Percentiles rank a stretch among this genome's conserved stretches.
These are phyloP conservation scores for Beauveria bassiana DNA, from an alignment of 2,329 filamentous ascomycete genomes.

Conservation along the genomic window DNA sequence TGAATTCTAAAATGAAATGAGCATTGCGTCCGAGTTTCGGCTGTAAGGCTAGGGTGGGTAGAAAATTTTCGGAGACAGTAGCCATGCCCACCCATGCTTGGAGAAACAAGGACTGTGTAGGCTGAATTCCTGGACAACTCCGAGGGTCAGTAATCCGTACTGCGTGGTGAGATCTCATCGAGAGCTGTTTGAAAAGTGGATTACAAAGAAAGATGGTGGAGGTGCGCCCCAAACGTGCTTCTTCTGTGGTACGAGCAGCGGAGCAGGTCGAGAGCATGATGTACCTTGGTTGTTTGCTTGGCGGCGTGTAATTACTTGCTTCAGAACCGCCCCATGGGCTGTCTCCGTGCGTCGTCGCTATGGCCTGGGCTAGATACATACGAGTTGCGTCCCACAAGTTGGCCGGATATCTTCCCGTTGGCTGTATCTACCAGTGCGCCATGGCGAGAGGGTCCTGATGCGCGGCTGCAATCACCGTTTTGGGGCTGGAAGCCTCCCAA, in stretches of 20 bases:
- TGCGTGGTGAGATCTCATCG: constrained; percentile 6
- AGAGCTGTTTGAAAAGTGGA: constrained; percentile 2
- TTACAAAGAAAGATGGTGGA: not conserved
- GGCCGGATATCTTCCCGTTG: constrained; percentile 13
- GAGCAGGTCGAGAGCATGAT: not conserved
- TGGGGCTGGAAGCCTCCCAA: not conserved
- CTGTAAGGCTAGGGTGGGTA: not conserved
- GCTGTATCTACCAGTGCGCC: not conserved
- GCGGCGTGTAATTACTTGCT: constrained; percentile 3
- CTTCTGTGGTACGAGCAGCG: not conserved
- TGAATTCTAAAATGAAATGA: not conserved
- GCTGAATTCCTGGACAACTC: not conserved
- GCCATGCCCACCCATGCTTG: not conserved
- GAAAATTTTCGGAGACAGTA: not conserved
- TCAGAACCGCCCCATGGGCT: constrained; percentile 1
- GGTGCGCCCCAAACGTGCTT: constrained; percentile 1
- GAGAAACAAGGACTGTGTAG: not conserved
- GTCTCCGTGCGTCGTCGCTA: not conserved
- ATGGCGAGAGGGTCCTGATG: not conserved
- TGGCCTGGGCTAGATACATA: not conserved
- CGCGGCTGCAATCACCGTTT: constrained; percentile 8
- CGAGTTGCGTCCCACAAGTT: constrained; percentile 4
- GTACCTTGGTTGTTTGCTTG: constrained; percentile 1
- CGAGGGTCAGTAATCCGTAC: not conserved
- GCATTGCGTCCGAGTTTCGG: not conserved